Evolutionary conservation across 495 filamentous ascomycete species (phyloP), one percentile per base, ranked within the genome.

Genomic region (Glarea lozoyensis): DNA sequence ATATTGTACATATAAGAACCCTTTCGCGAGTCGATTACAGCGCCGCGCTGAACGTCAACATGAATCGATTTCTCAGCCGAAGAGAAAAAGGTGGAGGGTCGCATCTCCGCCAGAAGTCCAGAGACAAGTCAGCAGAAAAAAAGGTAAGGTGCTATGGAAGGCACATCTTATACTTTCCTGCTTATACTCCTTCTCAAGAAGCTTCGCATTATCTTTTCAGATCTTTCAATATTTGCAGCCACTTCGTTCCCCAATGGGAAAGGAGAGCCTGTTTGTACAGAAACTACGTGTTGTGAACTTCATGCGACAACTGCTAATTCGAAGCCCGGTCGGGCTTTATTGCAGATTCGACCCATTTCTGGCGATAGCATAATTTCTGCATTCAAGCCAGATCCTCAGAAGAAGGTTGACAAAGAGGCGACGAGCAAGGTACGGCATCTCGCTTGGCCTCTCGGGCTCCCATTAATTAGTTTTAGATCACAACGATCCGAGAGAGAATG

Each of bases 1-100:
- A 3, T 3, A 11, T 24, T 7, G 18, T 15, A 12, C n/a, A n/a
- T n/a, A n/a, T n/a, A n/a, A n/a, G n/a, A n/a, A n/a, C n/a, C n/a
- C n/a, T n/a, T n/a, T n/a, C n/a, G n/a, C n/a, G n/a, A n/a, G n/a
- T n/a, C n/a, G n/a, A n/a, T n/a, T n/a, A n/a, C n/a, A n/a, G n/a
- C n/a, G n/a, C n/a, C n/a, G n/a, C n/a, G n/a, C n/a, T n/a, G n/a
- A n/a, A 17, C 23, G 15, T 34, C 59, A 76, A 74, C 7, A 72
- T 84, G 48, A 71, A 79, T 48, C 64, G 76, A 49, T 81, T 92
- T 52, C 76, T 88, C 38, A 87, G 81, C 40, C 74, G 80, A 49
- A 75, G 84, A 33, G 84, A 89, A 32, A 87, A 82, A 60, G 63
- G 64, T 49, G 66, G 63, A 19, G 61, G 64, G 46, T 63, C 71